Percentiles rank a stretch among this genome's conserved stretches.
phyloP scores from a whole-genome alignment of 352 stramenopile genomes.

The Pythium guiyangense region DNA sequence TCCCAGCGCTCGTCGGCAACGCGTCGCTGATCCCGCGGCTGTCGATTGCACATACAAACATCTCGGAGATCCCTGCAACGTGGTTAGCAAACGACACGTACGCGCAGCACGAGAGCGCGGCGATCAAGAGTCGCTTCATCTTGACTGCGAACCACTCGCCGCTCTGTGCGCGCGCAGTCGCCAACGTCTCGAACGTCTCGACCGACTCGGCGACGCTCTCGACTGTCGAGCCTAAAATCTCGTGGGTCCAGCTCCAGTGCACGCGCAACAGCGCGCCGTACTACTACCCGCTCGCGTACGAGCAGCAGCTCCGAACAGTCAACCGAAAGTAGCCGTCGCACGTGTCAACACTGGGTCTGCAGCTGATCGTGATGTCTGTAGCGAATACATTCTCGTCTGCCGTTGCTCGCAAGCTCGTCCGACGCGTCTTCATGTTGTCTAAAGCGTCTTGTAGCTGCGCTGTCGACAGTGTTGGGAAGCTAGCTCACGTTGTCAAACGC shows the following conservation, averaged over 20 bases:
- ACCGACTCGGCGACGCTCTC: not conserved
- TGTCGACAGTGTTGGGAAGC: too few species aligned
- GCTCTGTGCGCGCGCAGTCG: not conserved
- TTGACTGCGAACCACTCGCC: not conserved
- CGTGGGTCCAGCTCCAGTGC: not conserved
- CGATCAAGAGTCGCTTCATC: not conserved
- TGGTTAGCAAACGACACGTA: not conserved
- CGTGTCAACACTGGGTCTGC: too few species aligned
- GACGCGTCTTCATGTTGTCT: too few species aligned
- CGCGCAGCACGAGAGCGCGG: not conserved
- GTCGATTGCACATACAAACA: not conserved
- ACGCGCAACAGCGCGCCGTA: not conserved
- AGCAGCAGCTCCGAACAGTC: not conserved
- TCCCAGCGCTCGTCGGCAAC: conserved; percentile 1
- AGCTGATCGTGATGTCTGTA: too few species aligned
- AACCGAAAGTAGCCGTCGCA: conserved; percentile 1
- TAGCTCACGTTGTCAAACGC: too few species aligned
- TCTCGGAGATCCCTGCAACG: not conserved
- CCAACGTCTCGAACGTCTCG: not conserved
- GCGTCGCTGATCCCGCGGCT: not conserved
- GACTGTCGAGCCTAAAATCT: not conserved
- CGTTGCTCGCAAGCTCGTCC: too few species aligned
- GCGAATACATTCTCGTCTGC: too few species aligned
- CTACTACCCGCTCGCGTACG: not conserved
- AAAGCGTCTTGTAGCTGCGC: too few species aligned